Evolutionary conservation across 805 yeast species (phyloP), one percentile per base, ranked within the genome.

Genomic region (Ogataea paraovalis): DNA sequence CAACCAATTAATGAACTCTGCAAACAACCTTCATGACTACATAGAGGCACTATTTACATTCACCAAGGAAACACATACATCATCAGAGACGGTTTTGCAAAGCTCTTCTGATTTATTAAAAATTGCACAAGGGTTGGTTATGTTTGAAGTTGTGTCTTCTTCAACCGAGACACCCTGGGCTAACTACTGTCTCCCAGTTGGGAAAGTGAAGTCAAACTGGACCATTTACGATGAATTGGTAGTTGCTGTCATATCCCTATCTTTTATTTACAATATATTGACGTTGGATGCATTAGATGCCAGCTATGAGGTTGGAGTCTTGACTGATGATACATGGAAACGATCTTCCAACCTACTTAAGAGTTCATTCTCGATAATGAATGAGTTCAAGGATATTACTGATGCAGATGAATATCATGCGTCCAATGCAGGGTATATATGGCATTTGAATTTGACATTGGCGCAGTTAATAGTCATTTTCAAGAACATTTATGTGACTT

Each of bases 171-270:
- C 14, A n/a, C 62, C 63, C 2, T 60, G 66, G 65, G 23, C 30
- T 2, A 40, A 51, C 16, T 56, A 56, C 37, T 1, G 16, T 8
- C 16, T 32, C 13, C 18, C 41, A 8, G 10, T 9, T 2, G 30
- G 30, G 5, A 30, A 42, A 8, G 34, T 23, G 4, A 30, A 32
- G 14, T 37, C 30, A n/a, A 37, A 33, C 2, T 61, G 65, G 65
- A 38, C 54, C 2, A 44, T 59, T 2, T 55, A 53, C 43, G 66
- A 63, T 42, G 67, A 63, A 47, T 42, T 62, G 1, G 41, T 54
- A 3, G 56, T 44, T 7, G 32, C 53, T 3, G 54, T 58, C 4
- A 49, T 58, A 7, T 49, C 60, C 2, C 23, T 58, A 4, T 41
- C 55, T 5, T 44, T 49, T 18, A 50, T 56, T 4, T 55, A 58